Evolutionary conservation across 2,329 filamentous ascomycete species (phyloP).

Genomic region (Cercospora nicotianae): DNA sequence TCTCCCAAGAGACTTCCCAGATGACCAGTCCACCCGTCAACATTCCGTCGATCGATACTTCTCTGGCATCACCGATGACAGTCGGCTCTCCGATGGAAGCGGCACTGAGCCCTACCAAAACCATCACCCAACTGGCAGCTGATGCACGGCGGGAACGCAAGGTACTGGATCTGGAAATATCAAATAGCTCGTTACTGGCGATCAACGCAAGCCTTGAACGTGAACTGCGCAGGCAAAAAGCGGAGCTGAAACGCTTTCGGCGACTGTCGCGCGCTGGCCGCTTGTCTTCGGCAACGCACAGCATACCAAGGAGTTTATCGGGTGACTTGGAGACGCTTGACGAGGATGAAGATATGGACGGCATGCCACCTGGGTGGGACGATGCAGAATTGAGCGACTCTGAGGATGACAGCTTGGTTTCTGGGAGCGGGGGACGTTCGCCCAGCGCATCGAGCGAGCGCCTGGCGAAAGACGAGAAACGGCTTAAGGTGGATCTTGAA

Average conservation of each 20-base stretch:
- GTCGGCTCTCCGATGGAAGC: constrained; percentile 21
- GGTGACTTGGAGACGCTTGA: constrained; percentile 35
- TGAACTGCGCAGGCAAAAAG: constrained; percentile 85
- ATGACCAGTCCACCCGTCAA: constrained; percentile 23
- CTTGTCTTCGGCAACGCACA: constrained; percentile 57
- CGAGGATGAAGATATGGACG: constrained; percentile 32
- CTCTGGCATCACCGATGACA: constrained; percentile 22
- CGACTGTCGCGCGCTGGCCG: constrained; percentile 81
- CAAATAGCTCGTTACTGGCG: constrained; percentile 88
- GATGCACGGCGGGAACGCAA: constrained; percentile 90
- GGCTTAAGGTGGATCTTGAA: constrained; percentile 78
- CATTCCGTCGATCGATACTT: constrained; percentile 34
- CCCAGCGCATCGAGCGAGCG: constrained; percentile 50
- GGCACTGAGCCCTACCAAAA: constrained; percentile 42
- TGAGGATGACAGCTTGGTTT: constrained; percentile 37
- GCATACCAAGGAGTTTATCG: constrained; percentile 41
- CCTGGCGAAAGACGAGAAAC: constrained; percentile 74
- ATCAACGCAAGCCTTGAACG: constrained; percentile 93
- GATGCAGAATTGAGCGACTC: constrained; percentile 33
- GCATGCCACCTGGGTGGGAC: constrained; percentile 10
- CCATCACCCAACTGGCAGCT: constrained; percentile 74
- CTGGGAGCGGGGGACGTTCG: constrained; percentile 32
- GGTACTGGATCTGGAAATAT: constrained; percentile 94
- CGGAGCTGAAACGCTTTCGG: constrained; percentile 80
- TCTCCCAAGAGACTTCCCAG: constrained; percentile 25